Evolutionary conservation across 371 early-diverging fungal genomes (phyloP).

Genomic region (Rhizopus delemar): DNA sequence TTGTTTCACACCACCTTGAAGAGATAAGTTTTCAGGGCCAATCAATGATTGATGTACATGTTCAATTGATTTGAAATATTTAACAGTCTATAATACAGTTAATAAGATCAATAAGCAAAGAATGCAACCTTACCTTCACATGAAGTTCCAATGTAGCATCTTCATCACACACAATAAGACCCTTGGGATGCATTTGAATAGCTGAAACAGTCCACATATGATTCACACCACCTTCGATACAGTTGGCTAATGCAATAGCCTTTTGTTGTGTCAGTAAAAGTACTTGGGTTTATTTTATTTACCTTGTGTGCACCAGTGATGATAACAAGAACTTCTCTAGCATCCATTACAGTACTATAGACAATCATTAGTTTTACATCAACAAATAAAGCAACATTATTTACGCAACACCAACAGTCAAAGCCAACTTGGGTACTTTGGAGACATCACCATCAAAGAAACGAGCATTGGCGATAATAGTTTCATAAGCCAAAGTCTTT

Average conservation of each 20-base stretch:
- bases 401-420: constrained; percentile 85
- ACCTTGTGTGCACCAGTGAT: constrained; percentile 85
- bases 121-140: constrained; percentile 53
- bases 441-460: constrained; percentile 85
- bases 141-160: constrained; percentile 78
- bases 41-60: constrained; percentile 82
- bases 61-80: constrained; percentile 89
- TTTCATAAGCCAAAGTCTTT: constrained; percentile 89
- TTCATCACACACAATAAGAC: constrained; percentile 86
- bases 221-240: constrained; percentile 81
- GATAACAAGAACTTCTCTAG: constrained; percentile 82
- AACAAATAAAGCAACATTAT: constrained; percentile 12
- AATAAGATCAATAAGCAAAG: no score
- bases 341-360: constrained; percentile 79
- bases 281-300: neutral
- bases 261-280: constrained; percentile 20
- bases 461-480: constrained; percentile 83
- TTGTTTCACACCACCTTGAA: constrained; percentile 61
- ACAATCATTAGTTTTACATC: constrained; percentile 1
- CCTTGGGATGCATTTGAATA: constrained; percentile 80
- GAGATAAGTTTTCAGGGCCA: constrained; percentile 77
- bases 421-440: constrained; percentile 87
- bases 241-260: constrained; percentile 76
- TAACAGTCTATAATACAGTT: constrained; percentile 61
- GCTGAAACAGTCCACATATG: constrained; percentile 90